phyloP scores from a whole-genome alignment of 179 eudicot species.

The Monotropa hypopitys region DNA sequence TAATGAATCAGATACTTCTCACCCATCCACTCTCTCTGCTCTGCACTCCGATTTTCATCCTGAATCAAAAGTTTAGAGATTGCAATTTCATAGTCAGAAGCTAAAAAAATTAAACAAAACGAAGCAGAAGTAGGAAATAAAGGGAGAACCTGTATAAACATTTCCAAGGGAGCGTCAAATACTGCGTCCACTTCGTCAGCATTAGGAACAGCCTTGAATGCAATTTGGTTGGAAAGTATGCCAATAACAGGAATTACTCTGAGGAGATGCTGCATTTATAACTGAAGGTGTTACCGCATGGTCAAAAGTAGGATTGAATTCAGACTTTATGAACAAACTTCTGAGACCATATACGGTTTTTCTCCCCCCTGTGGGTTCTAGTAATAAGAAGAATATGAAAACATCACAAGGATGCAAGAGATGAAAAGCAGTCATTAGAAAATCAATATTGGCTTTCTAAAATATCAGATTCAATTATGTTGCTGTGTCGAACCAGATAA shows the following conservation, averaged over 20 bases:
- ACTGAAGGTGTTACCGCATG: conserved; percentile 3
- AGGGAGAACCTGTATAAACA: conserved; percentile 66
- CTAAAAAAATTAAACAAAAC: background rate
- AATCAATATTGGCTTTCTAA: background rate
- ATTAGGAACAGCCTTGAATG: conserved; percentile 58
- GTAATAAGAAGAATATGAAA: background rate
- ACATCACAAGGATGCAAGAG: background rate
- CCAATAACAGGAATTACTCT: conserved; percentile 85
- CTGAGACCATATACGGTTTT: background rate
- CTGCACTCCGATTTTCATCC: conserved; percentile 72
- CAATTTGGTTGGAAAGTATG: conserved; percentile 46
- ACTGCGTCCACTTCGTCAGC: conserved; percentile 63
- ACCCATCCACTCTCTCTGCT: conserved; percentile 91
- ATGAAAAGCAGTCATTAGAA: background rate
- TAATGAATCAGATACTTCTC: conserved; percentile 62
- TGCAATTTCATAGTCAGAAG: background rate
- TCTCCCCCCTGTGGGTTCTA: background rate
- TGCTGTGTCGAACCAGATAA: background rate
- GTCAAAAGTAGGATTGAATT: background rate
- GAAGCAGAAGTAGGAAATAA: background rate
- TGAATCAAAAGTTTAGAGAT: conserved; percentile 15
- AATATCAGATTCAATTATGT: background rate
- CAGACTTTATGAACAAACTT: background rate
- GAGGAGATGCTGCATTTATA: conserved; percentile 64
- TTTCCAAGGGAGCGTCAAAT: conserved; percentile 88